A percentile compares a stretch with the other conserved stretches of the same genome.
Conservation (phyloP, 2,329 filamentous ascomycete genomes). For the Sclerotinia minor region DNA sequence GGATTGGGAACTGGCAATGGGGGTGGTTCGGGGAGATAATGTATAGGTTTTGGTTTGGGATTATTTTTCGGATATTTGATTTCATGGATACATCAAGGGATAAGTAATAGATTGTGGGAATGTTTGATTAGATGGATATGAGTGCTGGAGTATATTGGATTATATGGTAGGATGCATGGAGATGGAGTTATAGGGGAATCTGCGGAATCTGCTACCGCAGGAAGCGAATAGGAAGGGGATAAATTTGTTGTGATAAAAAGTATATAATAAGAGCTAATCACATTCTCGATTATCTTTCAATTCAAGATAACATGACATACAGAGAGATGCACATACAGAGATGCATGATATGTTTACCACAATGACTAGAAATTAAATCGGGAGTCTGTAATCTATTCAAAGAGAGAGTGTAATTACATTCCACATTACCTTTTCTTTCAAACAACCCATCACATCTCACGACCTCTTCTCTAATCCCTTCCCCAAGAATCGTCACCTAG, state of each 20-base stretch:
- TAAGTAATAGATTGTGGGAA: neutral
- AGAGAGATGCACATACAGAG: no score
- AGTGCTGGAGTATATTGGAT: neutral
- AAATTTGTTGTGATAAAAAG: neutral
- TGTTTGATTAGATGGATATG: neutral
- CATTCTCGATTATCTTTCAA: no score
- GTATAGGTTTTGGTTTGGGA: neutral
- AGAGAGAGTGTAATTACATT: no score
- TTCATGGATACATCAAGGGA: neutral
- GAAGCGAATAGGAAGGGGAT: neutral
- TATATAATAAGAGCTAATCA: neutral
- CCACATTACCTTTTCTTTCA: no score
- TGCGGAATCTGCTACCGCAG: no score
- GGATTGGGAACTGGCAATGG: constrained; percentile 38
- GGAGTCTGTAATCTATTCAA: no score
- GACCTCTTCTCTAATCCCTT: no score
- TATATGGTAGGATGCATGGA: neutral
- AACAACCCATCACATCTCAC: no score
- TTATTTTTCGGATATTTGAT: neutral
- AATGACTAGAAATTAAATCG: no score
- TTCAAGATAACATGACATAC: no score
- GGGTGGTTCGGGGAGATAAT: constrained; percentile 15
- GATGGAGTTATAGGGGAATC: constrained; percentile 7
- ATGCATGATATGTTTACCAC: no score
- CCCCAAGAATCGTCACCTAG: no score